phyloP scores from a whole-genome alignment of 129 eudicot genomes.

The Lactuca sativa region DNA sequence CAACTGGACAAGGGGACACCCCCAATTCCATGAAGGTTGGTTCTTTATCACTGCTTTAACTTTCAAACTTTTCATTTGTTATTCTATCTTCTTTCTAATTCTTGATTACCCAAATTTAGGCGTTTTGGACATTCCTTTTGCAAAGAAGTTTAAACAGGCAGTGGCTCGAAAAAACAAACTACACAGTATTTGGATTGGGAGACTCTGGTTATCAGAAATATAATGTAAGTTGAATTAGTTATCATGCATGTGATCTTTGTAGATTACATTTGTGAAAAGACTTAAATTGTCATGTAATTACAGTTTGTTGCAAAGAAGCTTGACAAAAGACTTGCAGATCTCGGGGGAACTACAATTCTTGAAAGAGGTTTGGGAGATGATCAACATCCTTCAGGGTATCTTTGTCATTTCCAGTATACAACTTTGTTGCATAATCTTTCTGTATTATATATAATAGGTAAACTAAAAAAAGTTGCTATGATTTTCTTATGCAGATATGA shows the following conservation, averaged over 20 bases:
- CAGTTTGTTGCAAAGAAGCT: conserved; percentile 98
- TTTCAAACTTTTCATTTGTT: neutral
- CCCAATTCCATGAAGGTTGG: conserved; percentile 94
- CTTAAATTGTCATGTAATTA: conserved; percentile 19
- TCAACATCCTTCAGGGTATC: conserved; percentile 98
- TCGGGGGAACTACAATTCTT: conserved; percentile 68
- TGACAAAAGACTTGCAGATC: conserved; percentile 82
- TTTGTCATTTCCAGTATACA: conserved; percentile 2
- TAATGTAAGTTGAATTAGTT: conserved; percentile 56
- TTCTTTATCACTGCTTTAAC: conserved; percentile 2
- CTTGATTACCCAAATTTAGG: conserved; percentile 36
- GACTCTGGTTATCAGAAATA: conserved; percentile 96
- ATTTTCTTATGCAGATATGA: conserved; percentile 62
- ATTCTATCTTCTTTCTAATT: conserved; percentile 8
- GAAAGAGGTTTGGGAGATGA: conserved; percentile 98
- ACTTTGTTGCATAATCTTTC: neutral
- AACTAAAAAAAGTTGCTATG: neutral
- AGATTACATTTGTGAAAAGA: neutral
- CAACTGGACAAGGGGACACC: conserved; percentile 95
- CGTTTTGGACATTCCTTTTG: conserved; percentile 82
- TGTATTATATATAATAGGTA: neutral
- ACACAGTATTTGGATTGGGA: conserved; percentile 95
- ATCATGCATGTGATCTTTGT: conserved; percentile 12
- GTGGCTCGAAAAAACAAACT: conserved; percentile 73
- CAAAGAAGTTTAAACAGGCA: conserved; percentile 60